These are phyloP conservation scores for Hypoxylon sp. DNA, from an alignment of 2,329 filamentous ascomycete genomes.

Conservation along the genomic window DNA sequence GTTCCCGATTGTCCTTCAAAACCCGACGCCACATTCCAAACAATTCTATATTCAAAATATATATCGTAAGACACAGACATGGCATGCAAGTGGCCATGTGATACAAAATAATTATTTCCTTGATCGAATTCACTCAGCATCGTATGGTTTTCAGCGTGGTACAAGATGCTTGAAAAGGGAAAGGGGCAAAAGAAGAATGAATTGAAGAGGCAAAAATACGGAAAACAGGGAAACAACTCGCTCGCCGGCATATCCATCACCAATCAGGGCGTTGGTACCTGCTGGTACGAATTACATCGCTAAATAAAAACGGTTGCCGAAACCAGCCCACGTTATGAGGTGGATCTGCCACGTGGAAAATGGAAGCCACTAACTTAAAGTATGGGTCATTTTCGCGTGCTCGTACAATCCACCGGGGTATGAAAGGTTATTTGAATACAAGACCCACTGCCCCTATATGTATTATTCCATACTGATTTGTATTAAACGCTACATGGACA, in stretches of 20 bases:
- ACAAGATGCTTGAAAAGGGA: no score
- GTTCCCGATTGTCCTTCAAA: conserved; percentile 13
- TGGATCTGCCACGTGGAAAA: conserved; percentile 37
- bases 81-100: no score
- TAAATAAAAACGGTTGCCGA: conserved; percentile 36
- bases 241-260: conserved; percentile 2
- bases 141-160: no score
- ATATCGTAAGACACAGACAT: no score
- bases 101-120: no score
- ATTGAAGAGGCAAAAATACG: background rate
- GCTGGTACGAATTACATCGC: conserved; percentile 24
- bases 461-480: no score
- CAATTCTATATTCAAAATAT: no score
- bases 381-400: conserved; percentile 36
- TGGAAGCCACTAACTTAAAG: conserved; percentile 34
- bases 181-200: background rate
- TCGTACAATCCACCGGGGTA: no score
- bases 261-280: background rate
- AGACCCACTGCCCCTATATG: no score
- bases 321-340: conserved; percentile 35
- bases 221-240: conserved; percentile 2
- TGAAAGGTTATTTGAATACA: no score
- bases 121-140: no score
- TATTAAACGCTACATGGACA: no score
- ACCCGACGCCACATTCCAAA: conserved; percentile 11